A percentile compares a stretch with the other conserved stretches of the same genome.
phyloP scores from a whole-genome alignment of 306 rosid genomes.

The Pyrus bretschneideri region DNA sequence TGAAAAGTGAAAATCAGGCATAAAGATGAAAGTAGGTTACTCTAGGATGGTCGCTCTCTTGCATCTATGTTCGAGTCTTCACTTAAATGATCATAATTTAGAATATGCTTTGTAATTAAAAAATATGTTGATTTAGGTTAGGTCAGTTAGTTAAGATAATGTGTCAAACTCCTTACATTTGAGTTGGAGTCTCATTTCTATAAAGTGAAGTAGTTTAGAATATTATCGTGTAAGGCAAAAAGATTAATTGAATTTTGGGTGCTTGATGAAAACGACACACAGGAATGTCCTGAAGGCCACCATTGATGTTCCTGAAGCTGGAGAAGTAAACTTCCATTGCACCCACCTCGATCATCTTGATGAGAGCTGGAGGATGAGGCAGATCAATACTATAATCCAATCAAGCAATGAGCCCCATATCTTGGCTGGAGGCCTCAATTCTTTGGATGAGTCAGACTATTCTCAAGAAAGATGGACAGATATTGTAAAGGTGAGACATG shows the following conservation, averaged over 20 bases:
- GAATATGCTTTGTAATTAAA: fast-evolving
- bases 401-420: constrained; percentile 69
- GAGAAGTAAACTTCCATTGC: constrained; percentile 77
- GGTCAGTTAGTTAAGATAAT: no score
- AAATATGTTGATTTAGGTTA: neutral
- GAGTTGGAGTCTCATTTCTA: no score
- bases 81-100: no score
- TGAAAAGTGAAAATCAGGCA: neutral
- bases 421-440: constrained; percentile 82
- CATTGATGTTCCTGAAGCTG: constrained; percentile 74
- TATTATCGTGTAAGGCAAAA: neutral
- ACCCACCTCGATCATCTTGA: constrained; percentile 96
- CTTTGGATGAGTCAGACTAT: constrained; percentile 82
- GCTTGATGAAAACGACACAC: constrained; percentile 6
- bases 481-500: constrained; percentile 61
- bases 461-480: constrained; percentile 95
- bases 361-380: constrained; percentile 96
- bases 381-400: constrained; percentile 79
- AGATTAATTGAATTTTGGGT: neutral
- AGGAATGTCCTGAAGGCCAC: constrained; percentile 94
- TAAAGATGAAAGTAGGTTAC: neutral
- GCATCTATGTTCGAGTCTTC: no score
- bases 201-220: no score
- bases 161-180: neutral
- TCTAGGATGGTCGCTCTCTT: neutral